These are phyloP conservation scores for Silene noctiflora DNA, from an alignment of 179 eudicot species.

Conservation along the genomic window DNA sequence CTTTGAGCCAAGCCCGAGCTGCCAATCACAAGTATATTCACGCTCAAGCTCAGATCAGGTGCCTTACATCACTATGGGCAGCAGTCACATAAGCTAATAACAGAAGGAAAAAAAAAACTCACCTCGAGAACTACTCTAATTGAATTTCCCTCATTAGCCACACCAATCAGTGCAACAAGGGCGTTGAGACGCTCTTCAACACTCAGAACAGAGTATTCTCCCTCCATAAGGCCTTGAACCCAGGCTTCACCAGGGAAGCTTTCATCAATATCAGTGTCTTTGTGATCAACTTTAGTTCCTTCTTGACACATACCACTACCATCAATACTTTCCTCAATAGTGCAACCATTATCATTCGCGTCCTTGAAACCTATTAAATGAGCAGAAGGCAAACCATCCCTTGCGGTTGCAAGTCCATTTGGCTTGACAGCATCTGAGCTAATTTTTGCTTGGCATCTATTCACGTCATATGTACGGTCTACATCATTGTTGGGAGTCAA, in stretches of 20 bases:
- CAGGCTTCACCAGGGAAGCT: conserved; percentile 63
- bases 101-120: not conserved
- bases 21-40: too few species aligned
- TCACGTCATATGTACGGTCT: conserved; percentile 30
- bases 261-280: conserved; percentile 63
- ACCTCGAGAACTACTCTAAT: conserved; percentile 75
- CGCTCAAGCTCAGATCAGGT: too few species aligned
- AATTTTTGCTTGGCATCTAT: conserved; percentile 28
- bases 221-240: conserved; percentile 86
- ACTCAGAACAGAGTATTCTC: conserved; percentile 70
- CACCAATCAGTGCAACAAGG: conserved; percentile 67
- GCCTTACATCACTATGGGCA: not conserved
- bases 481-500: conserved; percentile 43
- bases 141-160: conserved; percentile 89
- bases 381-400: conserved; percentile 37
- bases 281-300: conserved; percentile 40
- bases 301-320: conserved; percentile 30
- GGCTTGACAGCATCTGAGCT: conserved; percentile 38
- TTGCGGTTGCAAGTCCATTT: conserved; percentile 33
- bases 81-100: not conserved
- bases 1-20: too few species aligned
- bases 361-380: conserved; percentile 30
- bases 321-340: conserved; percentile 35
- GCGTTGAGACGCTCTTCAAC: conserved; percentile 89
- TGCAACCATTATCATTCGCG: conserved; percentile 27